Base-by-base conservation (phyloP, 495 filamentous ascomycete species). In the Staphylotrichum longicolle region DNA sequence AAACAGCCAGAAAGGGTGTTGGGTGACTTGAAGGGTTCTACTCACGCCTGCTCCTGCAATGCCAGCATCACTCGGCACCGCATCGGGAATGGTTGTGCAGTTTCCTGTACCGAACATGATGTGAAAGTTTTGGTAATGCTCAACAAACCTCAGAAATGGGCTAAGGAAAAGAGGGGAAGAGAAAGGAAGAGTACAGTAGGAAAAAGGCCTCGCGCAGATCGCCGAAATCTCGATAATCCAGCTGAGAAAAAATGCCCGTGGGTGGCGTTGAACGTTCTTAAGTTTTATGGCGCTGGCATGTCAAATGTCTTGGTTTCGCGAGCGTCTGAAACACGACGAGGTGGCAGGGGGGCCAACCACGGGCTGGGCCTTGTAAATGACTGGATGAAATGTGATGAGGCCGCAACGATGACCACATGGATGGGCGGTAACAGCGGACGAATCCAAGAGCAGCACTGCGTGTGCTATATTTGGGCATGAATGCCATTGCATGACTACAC, bases 1-100 rank as follows among this genome's bases (percentile, higher is more conserved):
- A 7, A 27, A 42, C 9, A 40, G 27, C 32, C 10, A 32, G 9
- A 4, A 27, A 27, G 20, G 20, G 20, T 0, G 15, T 5, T 27
- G 33, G 34, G 54, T 3, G 45, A 5, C 12, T 10, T 39, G 6
- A 39, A 10, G 20, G 20, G 20, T 27, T 39, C 2, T 6, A 75
- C 81, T 66, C 77, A 85, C 82, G 59, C 83, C 83, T 45, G 77
- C 73, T 42, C 83, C 83, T 11, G 82, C 82, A 44, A 86, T 80
- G 63, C 82, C 83, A 7, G 81, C 74, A 66, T 86, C 83, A 64
- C 79, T 81, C 3, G 72, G 63, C 8, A 77, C 71, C 3, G 66
- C 56, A 11, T 62, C 63, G 6, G 83, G 83, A 54, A 79, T 70
- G 34, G 68, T 34, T 20, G 74, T 75, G 68, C 83, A 86, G 50